Conservation (phyloP, 192 early-diverging fungal species). For the Entomortierella chlamydospora region DNA sequence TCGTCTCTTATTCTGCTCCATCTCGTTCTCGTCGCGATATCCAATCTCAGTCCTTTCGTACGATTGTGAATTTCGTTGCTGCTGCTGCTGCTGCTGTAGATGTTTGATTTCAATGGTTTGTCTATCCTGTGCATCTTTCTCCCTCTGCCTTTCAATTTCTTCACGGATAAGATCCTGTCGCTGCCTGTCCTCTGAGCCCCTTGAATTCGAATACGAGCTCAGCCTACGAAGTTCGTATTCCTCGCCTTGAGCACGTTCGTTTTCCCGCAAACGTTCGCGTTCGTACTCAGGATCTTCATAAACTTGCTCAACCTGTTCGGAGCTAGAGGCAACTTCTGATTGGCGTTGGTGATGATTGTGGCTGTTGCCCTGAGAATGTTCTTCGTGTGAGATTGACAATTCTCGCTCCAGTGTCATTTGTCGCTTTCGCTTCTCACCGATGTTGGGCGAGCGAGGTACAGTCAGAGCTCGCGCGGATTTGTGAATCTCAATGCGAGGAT, state of each 20-base stretch:
- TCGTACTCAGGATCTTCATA: slow-evolving; percentile 10
- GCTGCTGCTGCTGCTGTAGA: not conserved
- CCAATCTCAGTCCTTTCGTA: not conserved
- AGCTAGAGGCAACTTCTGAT: not conserved
- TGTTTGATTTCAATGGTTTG: slow-evolving; percentile 2
- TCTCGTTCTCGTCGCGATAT: not conserved
- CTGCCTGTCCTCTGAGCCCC: not conserved
- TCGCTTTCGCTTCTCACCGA: slow-evolving; percentile 48
- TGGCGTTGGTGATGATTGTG: slow-evolving; percentile 8
- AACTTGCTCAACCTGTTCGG: not conserved
- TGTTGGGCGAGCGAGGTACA: slow-evolving; percentile 28
- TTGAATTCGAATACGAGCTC: not conserved
- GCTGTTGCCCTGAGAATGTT: not conserved
- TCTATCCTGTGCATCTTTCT: slow-evolving; percentile 2
- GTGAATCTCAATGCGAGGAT: slow-evolving; percentile 43
- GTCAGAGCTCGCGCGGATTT: slow-evolving; percentile 32
- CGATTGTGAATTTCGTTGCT: slow-evolving; percentile 1
- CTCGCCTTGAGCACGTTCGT: slow-evolving; percentile 12
- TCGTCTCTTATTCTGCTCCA: not conserved
- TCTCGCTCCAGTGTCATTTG: slow-evolving; percentile 27
- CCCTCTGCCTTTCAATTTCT: slow-evolving; percentile 30
- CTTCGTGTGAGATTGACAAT: not conserved
- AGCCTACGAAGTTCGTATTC: slow-evolving; percentile 11
- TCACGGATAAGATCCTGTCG: slow-evolving; percentile 18
- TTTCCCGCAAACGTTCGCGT: slow-evolving; percentile 14